Percentiles rank a stretch among this genome's conserved stretches.
Evolutionary conservation across 805 yeast genomes (phyloP).

Genomic region (Zygosaccharomyces bailii): DNA sequence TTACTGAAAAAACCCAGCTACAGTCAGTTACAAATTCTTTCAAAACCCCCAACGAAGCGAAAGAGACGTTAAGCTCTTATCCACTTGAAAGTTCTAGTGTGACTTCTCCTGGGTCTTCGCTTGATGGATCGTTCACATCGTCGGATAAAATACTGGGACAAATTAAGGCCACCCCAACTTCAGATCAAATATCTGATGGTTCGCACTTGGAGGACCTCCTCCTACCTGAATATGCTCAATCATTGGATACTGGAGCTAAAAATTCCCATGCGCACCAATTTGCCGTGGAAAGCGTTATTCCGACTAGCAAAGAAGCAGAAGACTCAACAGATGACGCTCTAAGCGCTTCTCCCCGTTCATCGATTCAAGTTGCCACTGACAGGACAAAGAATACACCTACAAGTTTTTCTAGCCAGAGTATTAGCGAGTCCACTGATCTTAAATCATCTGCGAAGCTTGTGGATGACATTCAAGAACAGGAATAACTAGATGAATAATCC

Average conservation of each 20-base stretch:
- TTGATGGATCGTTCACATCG: too few species aligned
- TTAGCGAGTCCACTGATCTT: too few species aligned
- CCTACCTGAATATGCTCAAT: conserved; percentile 9
- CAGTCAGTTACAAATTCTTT: too few species aligned
- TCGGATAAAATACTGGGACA: not conserved
- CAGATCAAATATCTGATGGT: conserved; percentile 8
- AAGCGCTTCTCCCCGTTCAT: not conserved
- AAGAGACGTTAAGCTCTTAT: too few species aligned
- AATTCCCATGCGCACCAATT: not conserved
- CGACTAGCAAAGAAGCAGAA: conserved; percentile 1
- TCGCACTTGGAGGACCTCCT: conserved; percentile 1
- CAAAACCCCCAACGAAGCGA: too few species aligned
- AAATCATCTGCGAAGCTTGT: too few species aligned
- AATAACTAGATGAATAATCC: too few species aligned
- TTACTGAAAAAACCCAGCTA: too few species aligned
- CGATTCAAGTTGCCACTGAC: not conserved
- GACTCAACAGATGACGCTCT: not conserved
- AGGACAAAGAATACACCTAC: too few species aligned
- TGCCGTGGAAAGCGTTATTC: not conserved
- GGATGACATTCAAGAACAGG: not conserved
- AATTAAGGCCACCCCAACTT: conserved; percentile 11
- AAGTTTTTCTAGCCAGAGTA: too few species aligned
- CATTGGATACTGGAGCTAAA: conserved; percentile 11
- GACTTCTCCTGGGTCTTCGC: not conserved
- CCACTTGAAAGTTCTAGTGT: not conserved